phyloP scores from a whole-genome alignment of 2,329 filamentous ascomycete species.

The Arthroderma sp. region DNA sequence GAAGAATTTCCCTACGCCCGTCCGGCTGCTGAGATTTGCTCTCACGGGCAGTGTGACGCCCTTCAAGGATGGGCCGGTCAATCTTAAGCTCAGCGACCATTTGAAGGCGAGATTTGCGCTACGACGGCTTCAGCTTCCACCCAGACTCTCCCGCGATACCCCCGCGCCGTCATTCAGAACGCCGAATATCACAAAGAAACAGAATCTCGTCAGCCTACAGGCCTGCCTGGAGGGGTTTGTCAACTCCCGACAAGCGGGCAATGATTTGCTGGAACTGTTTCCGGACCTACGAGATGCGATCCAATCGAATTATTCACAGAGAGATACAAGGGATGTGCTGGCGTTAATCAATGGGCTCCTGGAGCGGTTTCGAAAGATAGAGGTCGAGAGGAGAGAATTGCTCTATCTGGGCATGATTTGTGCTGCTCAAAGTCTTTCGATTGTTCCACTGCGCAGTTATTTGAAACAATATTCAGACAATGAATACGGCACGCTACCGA shows the following conservation, averaged over 20 bases:
- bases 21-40: slow-evolving; percentile 22
- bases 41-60: slow-evolving; percentile 15
- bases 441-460: slow-evolving; percentile 18
- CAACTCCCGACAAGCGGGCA: background rate
- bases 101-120: slow-evolving; percentile 13
- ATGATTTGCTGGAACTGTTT: background rate
- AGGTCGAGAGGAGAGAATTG: slow-evolving; percentile 6
- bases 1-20: slow-evolving; percentile 10
- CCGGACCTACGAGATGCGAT: slow-evolving; percentile 14
- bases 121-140: background rate
- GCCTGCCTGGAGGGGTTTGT: slow-evolving; percentile 4
- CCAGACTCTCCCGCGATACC: background rate
- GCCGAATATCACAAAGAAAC: background rate
- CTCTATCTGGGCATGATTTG: slow-evolving; percentile 19
- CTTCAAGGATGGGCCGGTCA: slow-evolving; percentile 1
- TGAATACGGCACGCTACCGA: slow-evolving; percentile 4
- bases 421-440: slow-evolving; percentile 19
- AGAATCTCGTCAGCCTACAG: slow-evolving; percentile 5
- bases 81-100: slow-evolving; percentile 8
- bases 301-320: slow-evolving; percentile 13
- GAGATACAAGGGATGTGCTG: slow-evolving; percentile 21
- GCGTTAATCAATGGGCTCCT: slow-evolving; percentile 19
- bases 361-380: slow-evolving; percentile 15
- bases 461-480: slow-evolving; percentile 11
- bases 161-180: background rate